Conservation (phyloP, 1,139 yeast species). For the Blastobotrys persicus region DNA sequence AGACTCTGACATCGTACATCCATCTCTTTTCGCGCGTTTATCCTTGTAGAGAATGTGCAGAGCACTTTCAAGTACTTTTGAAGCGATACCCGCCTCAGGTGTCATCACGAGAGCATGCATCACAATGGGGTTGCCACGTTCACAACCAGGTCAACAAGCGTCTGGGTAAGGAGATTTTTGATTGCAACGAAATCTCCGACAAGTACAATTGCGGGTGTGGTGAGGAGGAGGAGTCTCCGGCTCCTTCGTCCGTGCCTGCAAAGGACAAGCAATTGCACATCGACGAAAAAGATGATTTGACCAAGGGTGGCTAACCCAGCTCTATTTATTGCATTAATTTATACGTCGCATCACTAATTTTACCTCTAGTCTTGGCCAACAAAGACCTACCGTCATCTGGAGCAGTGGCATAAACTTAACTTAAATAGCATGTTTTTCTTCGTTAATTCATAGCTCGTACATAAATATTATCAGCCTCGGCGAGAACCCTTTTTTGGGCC, state of each 20-base stretch:
- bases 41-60: constrained; percentile 74
- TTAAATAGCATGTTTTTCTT: too few relatives aligned
- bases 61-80: constrained; percentile 75
- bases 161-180: constrained; percentile 68
- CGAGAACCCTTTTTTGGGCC: constrained; percentile 17
- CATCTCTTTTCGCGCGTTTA: constrained; percentile 41
- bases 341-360: not conserved
- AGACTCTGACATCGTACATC: constrained; percentile 54
- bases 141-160: constrained; percentile 83
- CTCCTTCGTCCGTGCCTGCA: constrained; percentile 8
- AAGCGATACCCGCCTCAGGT: constrained; percentile 81
- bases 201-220: constrained; percentile 98
- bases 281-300: constrained; percentile 15
- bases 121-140: constrained; percentile 95
- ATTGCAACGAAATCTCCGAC: constrained; percentile 78
- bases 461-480: not conserved
- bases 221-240: constrained; percentile 54
- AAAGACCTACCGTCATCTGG: too few relatives aligned
- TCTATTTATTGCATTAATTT: constrained; percentile 1
- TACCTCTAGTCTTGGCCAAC: too few relatives aligned
- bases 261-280: constrained; percentile 11
- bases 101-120: constrained; percentile 72
- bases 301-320: constrained; percentile 16
- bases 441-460: not conserved
- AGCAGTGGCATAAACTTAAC: too few relatives aligned